Percentiles rank a stretch among this genome's conserved stretches.
phyloP scores from a whole-genome alignment of 2,329 filamentous ascomycete species.

The Clonostachys sp. region DNA sequence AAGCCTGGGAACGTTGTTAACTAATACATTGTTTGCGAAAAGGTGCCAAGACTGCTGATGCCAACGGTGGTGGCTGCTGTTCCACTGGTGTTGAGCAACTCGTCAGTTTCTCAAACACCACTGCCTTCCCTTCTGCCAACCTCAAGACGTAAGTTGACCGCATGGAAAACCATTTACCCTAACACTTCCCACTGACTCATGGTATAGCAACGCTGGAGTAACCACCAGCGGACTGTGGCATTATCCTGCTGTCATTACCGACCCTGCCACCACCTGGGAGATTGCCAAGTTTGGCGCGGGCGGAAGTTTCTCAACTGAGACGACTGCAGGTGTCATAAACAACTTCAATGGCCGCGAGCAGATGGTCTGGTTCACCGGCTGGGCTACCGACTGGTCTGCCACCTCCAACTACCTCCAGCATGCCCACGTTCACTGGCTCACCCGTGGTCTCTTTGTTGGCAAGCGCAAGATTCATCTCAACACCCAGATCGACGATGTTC shows the following conservation, averaged over 20 bases:
- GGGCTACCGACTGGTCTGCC: slow-evolving; percentile 33
- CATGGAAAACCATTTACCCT: not conserved
- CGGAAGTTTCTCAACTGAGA: slow-evolving; percentile 26
- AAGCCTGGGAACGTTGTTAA: not conserved
- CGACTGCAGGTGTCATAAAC: slow-evolving; percentile 56
- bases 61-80: slow-evolving; percentile 34
- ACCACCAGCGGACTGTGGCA: slow-evolving; percentile 51
- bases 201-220: slow-evolving; percentile 30
- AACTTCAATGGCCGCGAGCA: slow-evolving; percentile 51
- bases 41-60: not conserved
- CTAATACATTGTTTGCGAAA: not conserved
- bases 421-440: slow-evolving; percentile 58
- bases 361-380: slow-evolving; percentile 57
- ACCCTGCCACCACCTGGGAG: slow-evolving; percentile 45
- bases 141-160: slow-evolving; percentile 31
- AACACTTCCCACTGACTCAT: not conserved
- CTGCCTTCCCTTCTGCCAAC: slow-evolving; percentile 48
- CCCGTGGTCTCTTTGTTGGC: slow-evolving; percentile 52
- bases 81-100: slow-evolving; percentile 40
- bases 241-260: slow-evolving; percentile 50
- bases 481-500: slow-evolving; percentile 60
- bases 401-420: slow-evolving; percentile 57
- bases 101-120: slow-evolving; percentile 47
- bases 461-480: slow-evolving; percentile 48
- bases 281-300: slow-evolving; percentile 48